A percentile compares a stretch with the other conserved stretches of the same genome.
phyloP scores from a whole-genome alignment of 164 flowering plant species.

The Aristolochia californica region DNA sequence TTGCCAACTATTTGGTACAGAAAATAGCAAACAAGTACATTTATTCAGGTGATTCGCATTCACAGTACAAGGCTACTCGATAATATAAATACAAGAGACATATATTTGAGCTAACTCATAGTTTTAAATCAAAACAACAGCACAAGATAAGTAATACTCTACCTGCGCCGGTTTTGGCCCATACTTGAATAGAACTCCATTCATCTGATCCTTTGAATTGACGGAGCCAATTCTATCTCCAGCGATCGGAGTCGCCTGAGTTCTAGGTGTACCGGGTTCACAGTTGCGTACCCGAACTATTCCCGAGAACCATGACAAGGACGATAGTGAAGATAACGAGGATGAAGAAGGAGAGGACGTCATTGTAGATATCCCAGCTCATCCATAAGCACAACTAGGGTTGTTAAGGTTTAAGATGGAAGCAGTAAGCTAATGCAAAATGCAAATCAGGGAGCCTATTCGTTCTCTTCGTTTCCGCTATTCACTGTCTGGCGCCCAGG shows the following conservation, averaged over 20 bases:
- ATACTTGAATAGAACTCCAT: constrained; percentile 75
- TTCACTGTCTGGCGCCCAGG: no score
- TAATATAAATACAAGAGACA: neutral
- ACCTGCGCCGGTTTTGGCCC: constrained; percentile 82
- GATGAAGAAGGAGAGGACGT: constrained; percentile 6
- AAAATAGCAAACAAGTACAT: neutral
- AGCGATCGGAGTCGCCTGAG: constrained; percentile 17
- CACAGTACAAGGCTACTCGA: neutral
- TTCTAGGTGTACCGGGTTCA: constrained; percentile 21
- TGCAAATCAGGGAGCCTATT: no score
- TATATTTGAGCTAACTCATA: neutral
- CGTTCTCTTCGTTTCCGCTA: no score
- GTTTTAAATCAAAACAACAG: neutral
- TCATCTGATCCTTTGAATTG: constrained; percentile 51
- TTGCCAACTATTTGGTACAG: neutral
- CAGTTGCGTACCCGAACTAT: constrained; percentile 54
- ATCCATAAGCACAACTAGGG: neutral
- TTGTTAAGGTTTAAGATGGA: no score
- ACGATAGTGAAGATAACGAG: no score
- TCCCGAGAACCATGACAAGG: constrained; percentile 68
- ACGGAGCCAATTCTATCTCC: constrained; percentile 29
- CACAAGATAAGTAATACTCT: neutral
- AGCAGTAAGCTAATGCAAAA: no score
- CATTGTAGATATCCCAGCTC: neutral
- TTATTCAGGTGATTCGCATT: no score